These are phyloP conservation scores for Chlorociboria aeruginascens DNA, from an alignment of 495 filamentous ascomycete species.

Conservation along the genomic window DNA sequence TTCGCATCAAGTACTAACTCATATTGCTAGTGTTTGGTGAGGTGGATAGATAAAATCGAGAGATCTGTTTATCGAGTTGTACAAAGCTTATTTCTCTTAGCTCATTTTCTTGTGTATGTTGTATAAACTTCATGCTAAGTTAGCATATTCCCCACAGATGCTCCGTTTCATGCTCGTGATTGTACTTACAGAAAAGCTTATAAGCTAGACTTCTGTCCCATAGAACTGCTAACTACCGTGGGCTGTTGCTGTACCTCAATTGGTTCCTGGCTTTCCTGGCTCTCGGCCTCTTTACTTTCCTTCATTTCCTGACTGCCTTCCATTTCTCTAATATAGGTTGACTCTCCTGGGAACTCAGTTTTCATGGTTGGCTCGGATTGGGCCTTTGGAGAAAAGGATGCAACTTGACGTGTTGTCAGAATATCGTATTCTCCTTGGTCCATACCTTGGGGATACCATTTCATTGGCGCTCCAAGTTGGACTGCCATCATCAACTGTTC, in stretches of 20 bases:
- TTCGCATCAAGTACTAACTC: neutral
- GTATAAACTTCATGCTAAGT: slow-evolving; percentile 13
- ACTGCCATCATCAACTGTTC: neutral
- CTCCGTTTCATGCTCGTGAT: neutral
- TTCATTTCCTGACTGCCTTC: too few species aligned
- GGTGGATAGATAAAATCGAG: slow-evolving; percentile 44
- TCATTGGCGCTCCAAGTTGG: slow-evolving; percentile 9
- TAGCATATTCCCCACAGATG: slow-evolving; percentile 14
- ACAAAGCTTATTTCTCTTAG: slow-evolving; percentile 1
- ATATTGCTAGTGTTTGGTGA: slow-evolving; percentile 44
- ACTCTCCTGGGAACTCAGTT: too few species aligned
- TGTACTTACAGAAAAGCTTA: neutral
- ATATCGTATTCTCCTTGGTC: neutral
- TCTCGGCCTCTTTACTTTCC: too few species aligned
- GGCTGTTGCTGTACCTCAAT: neutral
- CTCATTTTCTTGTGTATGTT: slow-evolving; percentile 17
- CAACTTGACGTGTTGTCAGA: neutral
- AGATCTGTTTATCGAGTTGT: slow-evolving; percentile 8
- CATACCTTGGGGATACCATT: slow-evolving; percentile 4
- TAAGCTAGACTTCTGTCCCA: neutral
- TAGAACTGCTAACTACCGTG: slow-evolving; percentile 12
- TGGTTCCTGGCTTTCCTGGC: too few species aligned
- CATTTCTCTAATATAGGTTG: too few species aligned
- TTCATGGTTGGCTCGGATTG: neutral
- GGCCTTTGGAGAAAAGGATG: neutral